Evolutionary conservation across 495 filamentous ascomycete genomes (phyloP).

Genomic region (Glarea lozoyensis): DNA sequence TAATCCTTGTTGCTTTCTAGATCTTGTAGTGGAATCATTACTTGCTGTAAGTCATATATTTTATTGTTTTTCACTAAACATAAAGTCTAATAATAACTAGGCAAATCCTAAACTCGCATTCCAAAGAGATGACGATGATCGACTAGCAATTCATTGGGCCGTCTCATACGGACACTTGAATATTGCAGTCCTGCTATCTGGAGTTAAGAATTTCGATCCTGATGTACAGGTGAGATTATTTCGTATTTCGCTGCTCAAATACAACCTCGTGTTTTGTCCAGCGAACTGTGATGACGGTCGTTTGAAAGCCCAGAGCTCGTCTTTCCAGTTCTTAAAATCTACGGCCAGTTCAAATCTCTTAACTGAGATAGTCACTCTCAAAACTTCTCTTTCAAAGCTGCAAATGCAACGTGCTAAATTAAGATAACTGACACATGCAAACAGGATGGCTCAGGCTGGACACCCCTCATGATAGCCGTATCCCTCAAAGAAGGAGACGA

Average conservation of each 20-base stretch:
- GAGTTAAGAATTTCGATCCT: slow-evolving; percentile 69
- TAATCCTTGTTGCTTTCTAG: slow-evolving; percentile 29
- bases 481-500: slow-evolving; percentile 64
- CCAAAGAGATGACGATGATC: slow-evolving; percentile 76
- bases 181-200: slow-evolving; percentile 63
- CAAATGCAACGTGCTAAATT: not conserved
- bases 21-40: slow-evolving; percentile 62
- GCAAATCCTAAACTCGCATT: slow-evolving; percentile 71
- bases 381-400: too few species aligned
- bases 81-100: slow-evolving; percentile 27
- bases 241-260: slow-evolving; percentile 1
- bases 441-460: slow-evolving; percentile 90
- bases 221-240: slow-evolving; percentile 59
- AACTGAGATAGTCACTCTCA: too few species aligned
- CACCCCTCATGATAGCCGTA: slow-evolving; percentile 86
- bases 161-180: slow-evolving; percentile 71
- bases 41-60: slow-evolving; percentile 45
- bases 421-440: not conserved
- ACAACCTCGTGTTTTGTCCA: too few species aligned
- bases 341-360: too few species aligned
- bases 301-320: too few species aligned
- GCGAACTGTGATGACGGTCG: too few species aligned
- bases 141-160: slow-evolving; percentile 93
- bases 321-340: too few species aligned
- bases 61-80: not conserved